Percentiles rank a stretch among this genome's conserved stretches.
phyloP scores from a whole-genome alignment of 163 green algal genomes.

The Trebouxia gelatinosa region DNA sequence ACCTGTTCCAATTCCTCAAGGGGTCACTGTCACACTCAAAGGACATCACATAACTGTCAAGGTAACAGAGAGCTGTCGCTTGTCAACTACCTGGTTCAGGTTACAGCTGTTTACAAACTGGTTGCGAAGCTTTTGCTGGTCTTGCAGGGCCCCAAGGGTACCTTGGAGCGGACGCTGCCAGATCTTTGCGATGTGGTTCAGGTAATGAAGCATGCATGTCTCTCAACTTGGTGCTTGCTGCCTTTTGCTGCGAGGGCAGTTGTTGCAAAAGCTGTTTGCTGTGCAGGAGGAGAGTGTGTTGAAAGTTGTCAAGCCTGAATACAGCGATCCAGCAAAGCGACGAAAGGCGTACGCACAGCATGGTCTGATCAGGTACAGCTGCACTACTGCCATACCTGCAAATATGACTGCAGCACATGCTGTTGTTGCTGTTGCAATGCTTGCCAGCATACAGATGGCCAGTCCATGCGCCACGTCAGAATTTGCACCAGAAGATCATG shows the following conservation, averaged over 20 bases:
- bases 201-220: too few species aligned
- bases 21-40: conserved; percentile 80
- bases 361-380: conserved; percentile 60
- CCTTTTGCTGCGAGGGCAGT: too few species aligned
- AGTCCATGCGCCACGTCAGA: too few species aligned
- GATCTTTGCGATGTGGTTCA: conserved; percentile 62
- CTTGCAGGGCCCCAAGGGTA: conserved; percentile 80
- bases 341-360: conserved; percentile 70
- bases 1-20: conserved; percentile 79
- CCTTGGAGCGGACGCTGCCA: conserved; percentile 71
- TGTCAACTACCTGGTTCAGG: too few species aligned
- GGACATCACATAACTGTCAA: conserved; percentile 82
- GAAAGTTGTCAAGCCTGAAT: conserved; percentile 50
- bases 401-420: too few species aligned
- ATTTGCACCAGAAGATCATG: too few species aligned
- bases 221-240: too few species aligned
- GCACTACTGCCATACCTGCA: too few species aligned
- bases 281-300: conserved; percentile 62
- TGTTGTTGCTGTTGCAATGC: too few species aligned
- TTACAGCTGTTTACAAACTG: too few species aligned
- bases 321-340: conserved; percentile 48
- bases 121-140: too few species aligned
- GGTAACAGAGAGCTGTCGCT: conserved; percentile 50
- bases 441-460: too few species aligned
- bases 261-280: not conserved